Evolutionary conservation across 345 rosid genomes (phyloP).

Genomic region (Erucastrum elatum): DNA sequence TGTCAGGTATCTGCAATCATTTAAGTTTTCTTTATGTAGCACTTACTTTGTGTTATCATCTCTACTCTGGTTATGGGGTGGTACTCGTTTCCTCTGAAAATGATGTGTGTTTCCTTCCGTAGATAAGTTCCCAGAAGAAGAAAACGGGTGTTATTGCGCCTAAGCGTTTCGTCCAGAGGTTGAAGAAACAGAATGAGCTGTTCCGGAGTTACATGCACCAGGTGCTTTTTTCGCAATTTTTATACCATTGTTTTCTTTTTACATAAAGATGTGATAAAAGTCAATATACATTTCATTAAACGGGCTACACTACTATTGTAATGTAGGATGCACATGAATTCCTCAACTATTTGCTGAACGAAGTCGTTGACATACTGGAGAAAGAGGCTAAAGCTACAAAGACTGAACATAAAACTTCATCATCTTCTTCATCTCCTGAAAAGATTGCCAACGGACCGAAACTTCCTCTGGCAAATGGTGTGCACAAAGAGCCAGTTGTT

Average conservation of each 20-base stretch:
- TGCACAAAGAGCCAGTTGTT: conserved; percentile 81
- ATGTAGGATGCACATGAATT: conserved; percentile 98
- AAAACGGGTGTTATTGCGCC: conserved; percentile 99
- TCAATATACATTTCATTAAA: conserved; percentile 3
- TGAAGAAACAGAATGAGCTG: conserved; percentile 98
- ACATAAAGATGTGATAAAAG: background rate
- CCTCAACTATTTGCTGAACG: conserved; percentile 94
- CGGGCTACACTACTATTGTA: background rate
- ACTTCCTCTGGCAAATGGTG: conserved; percentile 68
- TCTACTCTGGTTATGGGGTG: background rate
- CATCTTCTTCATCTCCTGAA: conserved; percentile 69
- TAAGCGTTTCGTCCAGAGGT: conserved; percentile 93
- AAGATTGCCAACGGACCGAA: conserved; percentile 75
- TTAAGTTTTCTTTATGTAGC: too few species aligned
- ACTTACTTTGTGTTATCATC: too few species aligned
- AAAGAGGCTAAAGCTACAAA: conserved; percentile 87
- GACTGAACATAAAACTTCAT: conserved; percentile 56
- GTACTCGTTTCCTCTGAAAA: background rate
- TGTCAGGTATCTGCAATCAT: too few species aligned
- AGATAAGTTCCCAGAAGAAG: conserved; percentile 99
- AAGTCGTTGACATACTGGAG: conserved; percentile 97
- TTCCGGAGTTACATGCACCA: conserved; percentile 99
- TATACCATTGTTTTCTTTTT: background rate
- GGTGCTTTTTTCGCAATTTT: conserved; percentile 45
- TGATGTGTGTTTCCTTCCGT: background rate